Evolutionary conservation across 208 protist species (phyloP), one percentile per base, ranked within the genome.

Genomic region (Porcisia deanei): DNA sequence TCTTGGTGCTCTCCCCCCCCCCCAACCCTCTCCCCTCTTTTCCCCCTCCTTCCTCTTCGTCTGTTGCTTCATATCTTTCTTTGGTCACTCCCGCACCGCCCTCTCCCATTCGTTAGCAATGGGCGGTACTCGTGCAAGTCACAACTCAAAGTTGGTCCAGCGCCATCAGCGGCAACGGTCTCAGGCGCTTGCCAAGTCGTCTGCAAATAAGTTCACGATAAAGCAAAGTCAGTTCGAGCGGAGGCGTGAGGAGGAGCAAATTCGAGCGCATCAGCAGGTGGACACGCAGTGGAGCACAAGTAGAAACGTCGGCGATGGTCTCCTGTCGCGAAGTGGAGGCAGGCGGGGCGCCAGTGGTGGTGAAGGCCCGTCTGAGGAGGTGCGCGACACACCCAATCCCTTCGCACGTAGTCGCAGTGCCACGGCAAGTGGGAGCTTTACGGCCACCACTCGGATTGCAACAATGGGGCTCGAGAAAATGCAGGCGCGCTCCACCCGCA

Each of bases 211-310:
- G 54, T 96, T 96, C 64, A 88, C 83, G n/a, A 67, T 87, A 37
- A 88, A 90, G 73, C 92, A 96, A 67, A 94, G 89, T 61, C 87
- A 85, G 70, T 96, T 95, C 69, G 90, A 91, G 70, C 87, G 86
- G 0, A 85, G 88, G 14, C 85, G 85, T 37, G 92, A 96, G 77
- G 90, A 96, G 82, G 70, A 85, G 57, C 87, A 92, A 22, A 79
- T 87, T 10, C 77, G 73, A 18, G 74, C 76, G 43, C 54, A 82
- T 66, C 72, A 85, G 25, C 55, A 47, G 82, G 49, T 54, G 73
- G 70, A 55, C 74, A 41, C 37, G 52, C 61, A 34, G 37, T 54
- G 37, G 73, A 57, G 18, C 47, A 68, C 71, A 45, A 71, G 52
- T 30, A 57, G 79, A 41, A 71, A 18, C 20, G 79, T 78, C 14